Evolutionary conservation across 495 filamentous ascomycete species (phyloP).

Genomic region (Bombardia bombarda): DNA sequence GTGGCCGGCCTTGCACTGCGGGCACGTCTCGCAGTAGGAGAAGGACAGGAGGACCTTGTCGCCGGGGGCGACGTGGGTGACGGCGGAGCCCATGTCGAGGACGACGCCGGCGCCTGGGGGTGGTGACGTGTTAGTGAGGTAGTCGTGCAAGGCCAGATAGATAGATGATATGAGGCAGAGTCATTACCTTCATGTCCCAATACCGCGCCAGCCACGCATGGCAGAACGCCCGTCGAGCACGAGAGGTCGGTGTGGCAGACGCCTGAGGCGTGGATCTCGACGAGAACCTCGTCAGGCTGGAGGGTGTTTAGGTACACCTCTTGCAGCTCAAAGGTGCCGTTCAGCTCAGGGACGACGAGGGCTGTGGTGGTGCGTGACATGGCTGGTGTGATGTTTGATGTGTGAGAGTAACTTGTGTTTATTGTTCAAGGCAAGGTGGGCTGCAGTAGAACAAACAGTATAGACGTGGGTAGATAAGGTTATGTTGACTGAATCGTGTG

Average conservation of each 20-base stretch:
- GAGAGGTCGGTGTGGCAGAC: constrained; percentile 70
- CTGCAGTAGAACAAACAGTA: too few relatives aligned
- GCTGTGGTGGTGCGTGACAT: constrained; percentile 20
- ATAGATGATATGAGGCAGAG: background rate
- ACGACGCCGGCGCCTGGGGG: constrained; percentile 52
- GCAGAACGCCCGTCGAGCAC: constrained; percentile 27
- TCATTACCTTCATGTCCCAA: constrained; percentile 70
- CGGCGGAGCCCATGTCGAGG: constrained; percentile 44
- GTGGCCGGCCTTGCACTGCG: constrained; percentile 55
- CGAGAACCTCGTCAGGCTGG: constrained; percentile 59
- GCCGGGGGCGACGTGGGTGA: constrained; percentile 46
- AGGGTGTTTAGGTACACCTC: constrained; percentile 14
- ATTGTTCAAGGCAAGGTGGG: background rate
- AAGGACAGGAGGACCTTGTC: constrained; percentile 50
- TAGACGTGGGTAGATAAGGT: too few relatives aligned
- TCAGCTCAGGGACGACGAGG: constrained; percentile 20
- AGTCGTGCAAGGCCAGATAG: background rate
- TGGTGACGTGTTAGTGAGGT: background rate
- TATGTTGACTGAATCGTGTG: too few relatives aligned
- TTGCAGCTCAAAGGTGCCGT: constrained; percentile 17
- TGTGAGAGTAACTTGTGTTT: background rate
- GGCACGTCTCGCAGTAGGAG: constrained; percentile 30
- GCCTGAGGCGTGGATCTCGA: constrained; percentile 64
- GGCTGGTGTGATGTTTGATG: background rate
- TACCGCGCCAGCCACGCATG: constrained; percentile 50